Base-by-base conservation (phyloP, 2,329 filamentous ascomycete genomes). In the Phoma sp. region DNA sequence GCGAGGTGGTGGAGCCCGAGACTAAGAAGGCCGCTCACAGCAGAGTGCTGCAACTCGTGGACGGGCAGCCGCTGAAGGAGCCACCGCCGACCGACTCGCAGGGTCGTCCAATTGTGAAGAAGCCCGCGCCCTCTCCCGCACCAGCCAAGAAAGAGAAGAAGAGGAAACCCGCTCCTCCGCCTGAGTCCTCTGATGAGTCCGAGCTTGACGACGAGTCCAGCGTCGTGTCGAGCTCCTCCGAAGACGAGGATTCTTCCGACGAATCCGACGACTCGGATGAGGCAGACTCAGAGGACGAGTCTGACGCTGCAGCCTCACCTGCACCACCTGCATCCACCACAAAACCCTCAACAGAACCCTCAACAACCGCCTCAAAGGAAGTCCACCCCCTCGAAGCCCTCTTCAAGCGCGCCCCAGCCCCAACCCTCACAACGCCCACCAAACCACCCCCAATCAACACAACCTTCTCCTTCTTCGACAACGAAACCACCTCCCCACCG, bases 341-440 rank as follows among this genome's bases (percentile, higher is more conserved):
- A 33, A 54, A 52, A 10, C 59, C 62, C 29, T 6, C 27, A 9
- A 29, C 27, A 29, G 27, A 29, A 29, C 27, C 18, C 18, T 18
- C 27, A 4, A 29, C 6, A 29, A 9, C 6, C 27, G 27, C 6
- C 27, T 29, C 27, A 9, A 77, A 74, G 65, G 72, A 77, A 57
- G 79, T 96, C 0, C 93, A 98, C 64, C 93, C 95, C 0, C 82
- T 98, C 1, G 93, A 98, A 78, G 91, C 91, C 0, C 83, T 98
- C 2, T 99, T 96, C 82, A 98, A 97, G 77, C 86, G 86, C 4
- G 76, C 84, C 0, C 82, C 74, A 0, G 82, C 74, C 71, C 46
- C 64, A 66, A 55, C 64, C 2, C 59, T 56, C 14, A 18, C 60
- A 27, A 66, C 61, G 46, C 74, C 51, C 32, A 71, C 58, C 60